Percentiles rank a stretch among this genome's conserved stretches.
Conservation (phyloP, 768 basidiomycete genomes). For the Trametes villosa region DNA sequence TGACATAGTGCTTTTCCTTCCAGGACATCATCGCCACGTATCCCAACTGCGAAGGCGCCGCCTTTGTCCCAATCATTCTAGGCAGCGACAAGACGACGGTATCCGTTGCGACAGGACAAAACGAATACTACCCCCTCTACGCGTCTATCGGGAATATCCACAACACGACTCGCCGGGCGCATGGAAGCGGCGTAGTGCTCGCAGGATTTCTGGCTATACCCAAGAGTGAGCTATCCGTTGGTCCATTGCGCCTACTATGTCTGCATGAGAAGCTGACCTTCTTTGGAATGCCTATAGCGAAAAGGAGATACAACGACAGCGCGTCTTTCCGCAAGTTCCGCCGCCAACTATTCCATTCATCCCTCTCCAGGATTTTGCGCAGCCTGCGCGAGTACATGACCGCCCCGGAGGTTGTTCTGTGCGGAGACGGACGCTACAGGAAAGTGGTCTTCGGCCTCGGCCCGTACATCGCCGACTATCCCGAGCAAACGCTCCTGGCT, state of each 20-base stretch:
- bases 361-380: too few species aligned
- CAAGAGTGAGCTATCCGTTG: constrained; percentile 10
- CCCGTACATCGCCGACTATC: too few species aligned
- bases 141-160: constrained; percentile 22
- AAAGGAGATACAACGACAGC: too few species aligned
- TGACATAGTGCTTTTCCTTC: neutral
- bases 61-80: constrained; percentile 18
- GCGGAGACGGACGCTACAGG: too few species aligned
- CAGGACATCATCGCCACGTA: neutral
- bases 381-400: too few species aligned
- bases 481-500: too few species aligned
- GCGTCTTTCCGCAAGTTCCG: too few species aligned
- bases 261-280: too few species aligned
- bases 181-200: constrained; percentile 16
- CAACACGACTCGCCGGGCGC: constrained; percentile 22
- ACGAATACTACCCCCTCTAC: constrained; percentile 30
- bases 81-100: constrained; percentile 34
- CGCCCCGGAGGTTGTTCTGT: too few species aligned
- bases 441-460: too few species aligned
- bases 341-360: too few species aligned
- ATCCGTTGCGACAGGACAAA: constrained; percentile 28
- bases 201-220: constrained; percentile 26
- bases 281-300: too few species aligned
- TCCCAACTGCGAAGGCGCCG: neutral
- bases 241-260: neutral